Base-by-base conservation (phyloP, 371 early-diverging fungal genomes). In the Actinomucor elegans region DNA sequence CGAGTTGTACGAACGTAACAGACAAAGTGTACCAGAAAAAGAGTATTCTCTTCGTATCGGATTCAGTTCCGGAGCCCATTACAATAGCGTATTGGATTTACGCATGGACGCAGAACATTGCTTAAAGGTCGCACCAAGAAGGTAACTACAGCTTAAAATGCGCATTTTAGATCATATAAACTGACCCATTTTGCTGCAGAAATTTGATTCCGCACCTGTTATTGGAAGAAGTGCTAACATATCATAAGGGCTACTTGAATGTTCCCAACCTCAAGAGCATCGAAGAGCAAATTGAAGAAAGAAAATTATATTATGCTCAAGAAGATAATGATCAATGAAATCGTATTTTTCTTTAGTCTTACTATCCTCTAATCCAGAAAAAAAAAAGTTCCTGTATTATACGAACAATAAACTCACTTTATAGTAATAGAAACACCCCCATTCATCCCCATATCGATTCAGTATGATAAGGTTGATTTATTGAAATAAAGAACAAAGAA, bases 21-120 rank as follows among this genome's bases (percentile, higher is more conserved):
- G 86, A 21, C 72, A 73, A 18, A 58, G 66, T 32, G 80, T 72
- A 0, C 46, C 46, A 4, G 66, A 73, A 4, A 80, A 78, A 32
- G 94, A 95, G 66, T 94, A 92, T 59, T 94, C 94, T 1, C 76
- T 98, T 17, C 78, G 97, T 11, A 81, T 98, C 21, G 93, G 88
- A 2, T 94, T 96, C 66, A 92, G 92, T 32, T 91, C 94, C 0
- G 94, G 98, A n/a, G 94, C 97, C 5, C 90, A 93, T 58, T 89
- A 90, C 65, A 79, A 91, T 46, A 88, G 91, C 57, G 83, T 97
- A 14, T 77, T 97, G 40, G 98, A 97, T 61, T 72, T 92, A 36
- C 88, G 89, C 42, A 78, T 96, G 67, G 96, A 95, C 62, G 79
- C 87, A 0, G 84, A 84, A 37, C 98, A 98, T 61, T 90, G 92